These are phyloP conservation scores for Suhomyces sp. DNA, from an alignment of 805 yeast genomes.

Conservation along the genomic window DNA sequence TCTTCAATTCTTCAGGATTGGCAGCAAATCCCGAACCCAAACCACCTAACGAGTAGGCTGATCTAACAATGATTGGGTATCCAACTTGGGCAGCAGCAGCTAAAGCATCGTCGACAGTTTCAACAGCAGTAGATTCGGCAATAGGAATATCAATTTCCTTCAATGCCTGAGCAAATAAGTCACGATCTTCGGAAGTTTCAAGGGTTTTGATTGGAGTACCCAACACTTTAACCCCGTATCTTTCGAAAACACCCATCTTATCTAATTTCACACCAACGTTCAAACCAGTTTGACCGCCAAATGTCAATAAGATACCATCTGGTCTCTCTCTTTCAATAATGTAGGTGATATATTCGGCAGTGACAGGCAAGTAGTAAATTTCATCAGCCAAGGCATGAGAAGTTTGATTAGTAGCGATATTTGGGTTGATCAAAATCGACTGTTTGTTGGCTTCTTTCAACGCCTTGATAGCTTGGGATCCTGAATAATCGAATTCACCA, in stretches of 20 bases:
- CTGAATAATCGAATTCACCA: conserved; percentile 96
- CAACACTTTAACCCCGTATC: conserved; percentile 88
- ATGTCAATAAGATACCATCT: conserved; percentile 91
- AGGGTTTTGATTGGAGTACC: conserved; percentile 97
- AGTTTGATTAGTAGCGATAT: conserved; percentile 95
- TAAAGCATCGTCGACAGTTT: conserved; percentile 87
- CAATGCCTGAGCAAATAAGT: conserved; percentile 89
- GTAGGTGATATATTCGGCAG: conserved; percentile 93
- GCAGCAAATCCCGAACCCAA: conserved; percentile 96
- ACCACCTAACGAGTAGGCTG: conserved; percentile 97
- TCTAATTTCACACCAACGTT: conserved; percentile 95
- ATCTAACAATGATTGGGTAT: conserved; percentile 94
- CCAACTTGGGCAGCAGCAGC: conserved; percentile 86
- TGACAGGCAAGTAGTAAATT: conserved; percentile 92
- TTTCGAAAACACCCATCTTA: conserved; percentile 88
- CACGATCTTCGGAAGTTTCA: conserved; percentile 97
- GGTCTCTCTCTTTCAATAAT: conserved; percentile 95
- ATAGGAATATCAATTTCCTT: conserved; percentile 94
- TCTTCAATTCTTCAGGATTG: conserved; percentile 75
- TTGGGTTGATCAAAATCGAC: conserved; percentile 88
- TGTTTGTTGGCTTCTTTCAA: conserved; percentile 83
- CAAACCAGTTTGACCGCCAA: conserved; percentile 98
- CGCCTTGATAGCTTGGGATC: conserved; percentile 97
- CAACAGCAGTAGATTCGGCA: conserved; percentile 96
- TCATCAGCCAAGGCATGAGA: conserved; percentile 94